These are phyloP conservation scores for Chrysoporthe cubensis DNA, from an alignment of 2,329 filamentous ascomycete genomes.

Conservation along the genomic window DNA sequence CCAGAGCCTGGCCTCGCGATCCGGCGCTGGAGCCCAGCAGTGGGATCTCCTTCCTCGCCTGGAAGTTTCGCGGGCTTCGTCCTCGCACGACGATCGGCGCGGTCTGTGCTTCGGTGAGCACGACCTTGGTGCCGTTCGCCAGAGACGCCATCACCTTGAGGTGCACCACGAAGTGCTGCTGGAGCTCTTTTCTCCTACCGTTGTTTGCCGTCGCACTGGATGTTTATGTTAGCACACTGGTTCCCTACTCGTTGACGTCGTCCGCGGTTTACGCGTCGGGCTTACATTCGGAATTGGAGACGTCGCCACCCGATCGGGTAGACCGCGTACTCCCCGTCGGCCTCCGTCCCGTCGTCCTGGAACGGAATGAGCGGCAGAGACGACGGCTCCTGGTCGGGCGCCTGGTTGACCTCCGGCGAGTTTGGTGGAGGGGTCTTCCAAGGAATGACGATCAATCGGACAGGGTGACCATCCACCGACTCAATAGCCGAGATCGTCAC, in stretches of 20 bases:
- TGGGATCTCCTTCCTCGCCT: slow-evolving; percentile 89
- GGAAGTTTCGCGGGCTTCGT: slow-evolving; percentile 91
- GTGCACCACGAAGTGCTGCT: slow-evolving; percentile 92
- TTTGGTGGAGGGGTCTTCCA: slow-evolving; percentile 95
- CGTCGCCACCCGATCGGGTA: slow-evolving; percentile 95
- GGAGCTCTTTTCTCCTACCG: slow-evolving; percentile 88
- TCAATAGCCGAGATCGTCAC: slow-evolving; percentile 90
- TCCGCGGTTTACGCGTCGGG: slow-evolving; percentile 22
- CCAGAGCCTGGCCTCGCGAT: slow-evolving; percentile 75
- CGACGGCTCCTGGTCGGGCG: slow-evolving; percentile 81
- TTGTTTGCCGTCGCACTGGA: slow-evolving; percentile 90
- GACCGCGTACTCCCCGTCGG: slow-evolving; percentile 81
- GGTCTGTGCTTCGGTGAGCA: slow-evolving; percentile 82
- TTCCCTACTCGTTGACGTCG: not conserved
- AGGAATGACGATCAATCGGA: slow-evolving; percentile 94
- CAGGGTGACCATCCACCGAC: slow-evolving; percentile 88
- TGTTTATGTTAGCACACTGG: slow-evolving; percentile 30
- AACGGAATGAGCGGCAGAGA: slow-evolving; percentile 75
- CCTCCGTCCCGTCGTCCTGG: slow-evolving; percentile 61
- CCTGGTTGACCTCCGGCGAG: slow-evolving; percentile 67
- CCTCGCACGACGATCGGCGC: slow-evolving; percentile 93
- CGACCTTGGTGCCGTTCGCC: slow-evolving; percentile 78
- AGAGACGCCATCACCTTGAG: slow-evolving; percentile 85
- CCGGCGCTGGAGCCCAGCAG: slow-evolving; percentile 77
- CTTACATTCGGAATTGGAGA: slow-evolving; percentile 83